These are phyloP conservation scores for Cocos nucifera DNA, from an alignment of 176 grass and related monocot genomes.

Conservation along the genomic window DNA sequence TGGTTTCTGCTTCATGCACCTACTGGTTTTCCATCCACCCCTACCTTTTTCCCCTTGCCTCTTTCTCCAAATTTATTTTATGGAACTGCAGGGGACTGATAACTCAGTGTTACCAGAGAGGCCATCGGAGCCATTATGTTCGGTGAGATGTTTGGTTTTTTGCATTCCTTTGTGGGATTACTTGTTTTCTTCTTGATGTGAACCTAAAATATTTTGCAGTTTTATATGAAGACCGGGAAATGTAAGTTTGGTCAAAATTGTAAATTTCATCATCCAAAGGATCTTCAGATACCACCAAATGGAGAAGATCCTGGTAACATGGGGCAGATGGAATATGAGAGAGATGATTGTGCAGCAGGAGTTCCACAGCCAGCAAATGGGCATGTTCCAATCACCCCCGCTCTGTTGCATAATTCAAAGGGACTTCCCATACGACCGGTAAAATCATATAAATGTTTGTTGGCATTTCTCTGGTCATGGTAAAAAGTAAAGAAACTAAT, in stretches of 20 bases:
- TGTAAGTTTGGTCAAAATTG: conserved; percentile 72
- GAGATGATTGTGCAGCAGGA: conserved; percentile 9
- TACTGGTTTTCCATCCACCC: not conserved
- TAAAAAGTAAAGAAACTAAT: too few species aligned
- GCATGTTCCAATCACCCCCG: conserved; percentile 22
- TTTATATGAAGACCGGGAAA: conserved; percentile 64
- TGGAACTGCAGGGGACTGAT: conserved; percentile 26
- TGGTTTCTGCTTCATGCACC: not conserved
- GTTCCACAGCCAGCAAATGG: conserved; percentile 32
- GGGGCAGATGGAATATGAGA: conserved; percentile 28
- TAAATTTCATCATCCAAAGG: conserved; percentile 78
- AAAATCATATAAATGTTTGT: not conserved
- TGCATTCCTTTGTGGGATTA: conserved; percentile 15
- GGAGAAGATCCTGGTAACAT: conserved; percentile 33
- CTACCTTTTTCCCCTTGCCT: not conserved
- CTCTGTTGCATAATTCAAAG: conserved; percentile 59
- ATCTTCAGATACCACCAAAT: conserved; percentile 26
- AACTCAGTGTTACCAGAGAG: conserved; percentile 43
- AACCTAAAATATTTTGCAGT: conserved; percentile 30
- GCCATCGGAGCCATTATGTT: conserved; percentile 54
- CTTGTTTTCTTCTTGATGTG: conserved; percentile 1
- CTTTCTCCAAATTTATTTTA: not conserved
- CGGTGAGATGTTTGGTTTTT: conserved; percentile 31
- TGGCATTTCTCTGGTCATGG: too few species aligned
- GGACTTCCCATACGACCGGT: conserved; percentile 76